Conservation (phyloP, 805 yeast genomes). For the Pichia phayaonensis region DNA sequence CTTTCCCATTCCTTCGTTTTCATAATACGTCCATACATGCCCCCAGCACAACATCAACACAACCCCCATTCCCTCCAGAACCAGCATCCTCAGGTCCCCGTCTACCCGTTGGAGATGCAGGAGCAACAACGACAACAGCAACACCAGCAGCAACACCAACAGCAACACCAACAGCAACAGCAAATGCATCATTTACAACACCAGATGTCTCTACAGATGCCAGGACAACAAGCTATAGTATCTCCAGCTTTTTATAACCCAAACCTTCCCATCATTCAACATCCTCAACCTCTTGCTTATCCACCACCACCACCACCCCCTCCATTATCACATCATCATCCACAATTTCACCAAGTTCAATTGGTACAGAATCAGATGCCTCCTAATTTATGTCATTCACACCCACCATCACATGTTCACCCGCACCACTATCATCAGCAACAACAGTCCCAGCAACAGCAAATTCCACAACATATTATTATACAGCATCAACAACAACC, state of each 20-base stretch:
- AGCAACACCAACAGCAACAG: conserved; percentile 3
- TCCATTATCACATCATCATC: neutral
- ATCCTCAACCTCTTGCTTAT: neutral
- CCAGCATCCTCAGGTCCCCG: neutral
- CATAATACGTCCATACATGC: neutral
- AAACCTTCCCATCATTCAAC: neutral
- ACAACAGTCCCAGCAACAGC: neutral
- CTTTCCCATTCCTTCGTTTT: neutral
- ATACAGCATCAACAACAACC: neutral
- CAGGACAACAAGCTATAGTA: neutral
- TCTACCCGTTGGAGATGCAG: neutral
- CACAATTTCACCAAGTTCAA: neutral
- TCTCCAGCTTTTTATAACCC: neutral
- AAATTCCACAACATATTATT: too few relatives aligned
- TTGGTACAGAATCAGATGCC: neutral
- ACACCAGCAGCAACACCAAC: conserved; percentile 6
- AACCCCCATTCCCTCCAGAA: neutral
- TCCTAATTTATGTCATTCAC: neutral
- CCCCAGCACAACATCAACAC: neutral
- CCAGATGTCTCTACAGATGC: neutral
- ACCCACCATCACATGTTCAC: neutral
- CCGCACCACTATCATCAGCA: neutral
- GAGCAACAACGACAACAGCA: neutral
- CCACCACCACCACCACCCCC: neutral
- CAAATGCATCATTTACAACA: conserved; percentile 1